These are phyloP conservation scores for Aspergillus piperis DNA, from an alignment of 2,329 filamentous ascomycete species.

Conservation along the genomic window DNA sequence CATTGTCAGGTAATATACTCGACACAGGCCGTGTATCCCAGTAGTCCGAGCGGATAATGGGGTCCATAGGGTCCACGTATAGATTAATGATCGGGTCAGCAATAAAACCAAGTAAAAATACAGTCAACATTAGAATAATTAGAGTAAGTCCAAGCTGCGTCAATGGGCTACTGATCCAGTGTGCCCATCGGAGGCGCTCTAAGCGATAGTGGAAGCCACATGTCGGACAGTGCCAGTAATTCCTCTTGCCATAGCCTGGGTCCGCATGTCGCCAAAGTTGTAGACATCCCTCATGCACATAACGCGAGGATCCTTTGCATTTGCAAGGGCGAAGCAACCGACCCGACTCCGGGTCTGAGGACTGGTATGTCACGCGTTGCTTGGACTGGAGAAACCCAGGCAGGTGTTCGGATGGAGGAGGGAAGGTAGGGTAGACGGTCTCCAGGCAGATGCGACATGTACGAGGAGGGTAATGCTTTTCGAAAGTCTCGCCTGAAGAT, in stretches of 20 bases:
- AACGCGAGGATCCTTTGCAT: slow-evolving; percentile 90
- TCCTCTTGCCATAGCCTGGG: slow-evolving; percentile 63
- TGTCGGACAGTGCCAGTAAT: slow-evolving; percentile 85
- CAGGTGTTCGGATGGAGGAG: slow-evolving; percentile 55
- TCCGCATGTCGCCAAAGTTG: slow-evolving; percentile 78
- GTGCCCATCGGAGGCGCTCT: slow-evolving; percentile 73
- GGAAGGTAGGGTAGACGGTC: slow-evolving; percentile 62
- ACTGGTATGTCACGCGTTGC: slow-evolving; percentile 68
- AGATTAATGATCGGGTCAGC: slow-evolving; percentile 90
- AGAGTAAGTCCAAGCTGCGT: slow-evolving; percentile 72
- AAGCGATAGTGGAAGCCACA: slow-evolving; percentile 83
- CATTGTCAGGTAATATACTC: slow-evolving; percentile 41
- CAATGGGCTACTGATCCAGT: slow-evolving; percentile 65
- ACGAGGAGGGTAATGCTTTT: slow-evolving; percentile 65
- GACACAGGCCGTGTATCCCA: slow-evolving; percentile 42
- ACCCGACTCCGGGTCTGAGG: slow-evolving; percentile 71
- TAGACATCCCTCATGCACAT: slow-evolving; percentile 90
- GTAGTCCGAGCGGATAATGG: slow-evolving; percentile 53
- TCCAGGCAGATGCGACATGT: slow-evolving; percentile 92
- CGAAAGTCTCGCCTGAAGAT: slow-evolving; percentile 27
- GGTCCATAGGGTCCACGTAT: slow-evolving; percentile 76
- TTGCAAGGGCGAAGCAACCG: slow-evolving; percentile 85
- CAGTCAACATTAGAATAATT: slow-evolving; percentile 66
- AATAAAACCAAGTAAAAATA: slow-evolving; percentile 86
- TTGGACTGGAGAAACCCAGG: slow-evolving; percentile 59